Conservation (phyloP, 129 eudicot genomes). For the Rutidosis leptorrhynchoides region DNA sequence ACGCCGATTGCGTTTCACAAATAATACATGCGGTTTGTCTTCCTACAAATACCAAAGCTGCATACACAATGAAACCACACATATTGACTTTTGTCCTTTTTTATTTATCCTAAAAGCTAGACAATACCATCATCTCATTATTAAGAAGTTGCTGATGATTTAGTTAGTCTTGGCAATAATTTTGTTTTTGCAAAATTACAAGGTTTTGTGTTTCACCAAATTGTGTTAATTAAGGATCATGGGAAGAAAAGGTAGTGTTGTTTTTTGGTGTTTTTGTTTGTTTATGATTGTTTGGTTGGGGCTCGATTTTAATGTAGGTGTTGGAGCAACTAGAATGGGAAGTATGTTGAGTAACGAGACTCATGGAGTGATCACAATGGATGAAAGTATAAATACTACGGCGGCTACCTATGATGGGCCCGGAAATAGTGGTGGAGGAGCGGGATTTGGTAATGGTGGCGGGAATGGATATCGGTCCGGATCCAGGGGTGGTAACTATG, state of each 20-base stretch:
- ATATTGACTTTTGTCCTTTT: not conserved
- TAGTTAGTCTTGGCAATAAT: not conserved
- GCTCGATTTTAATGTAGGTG: slow-evolving; percentile 15
- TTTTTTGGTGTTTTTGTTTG: slow-evolving; percentile 31
- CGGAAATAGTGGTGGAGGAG: slow-evolving; percentile 29
- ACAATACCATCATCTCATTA: not conserved
- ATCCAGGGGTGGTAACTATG: slow-evolving; percentile 21
- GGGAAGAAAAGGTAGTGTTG: slow-evolving; percentile 29
- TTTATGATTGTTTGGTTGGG: slow-evolving; percentile 32
- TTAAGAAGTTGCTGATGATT: not conserved
- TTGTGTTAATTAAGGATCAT: slow-evolving; percentile 21
- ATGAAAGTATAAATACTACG: not conserved
- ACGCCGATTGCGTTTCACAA: slow-evolving; percentile 26
- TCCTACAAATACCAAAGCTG: slow-evolving; percentile 14
- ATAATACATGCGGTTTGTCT: slow-evolving; percentile 25
- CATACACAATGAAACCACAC: slow-evolving; percentile 19
- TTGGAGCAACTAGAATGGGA: slow-evolving; percentile 39
- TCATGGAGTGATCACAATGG: slow-evolving; percentile 4
- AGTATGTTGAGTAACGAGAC: slow-evolving; percentile 20
- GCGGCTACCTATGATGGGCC: slow-evolving; percentile 19
- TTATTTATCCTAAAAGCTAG: not conserved
- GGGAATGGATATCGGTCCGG: slow-evolving; percentile 31
- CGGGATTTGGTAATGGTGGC: slow-evolving; percentile 23
- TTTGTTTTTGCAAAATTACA: not conserved
- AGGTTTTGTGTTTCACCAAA: not conserved